Base-by-base conservation (phyloP, 257 asterid genomes). In the Jacaranda copaia region DNA sequence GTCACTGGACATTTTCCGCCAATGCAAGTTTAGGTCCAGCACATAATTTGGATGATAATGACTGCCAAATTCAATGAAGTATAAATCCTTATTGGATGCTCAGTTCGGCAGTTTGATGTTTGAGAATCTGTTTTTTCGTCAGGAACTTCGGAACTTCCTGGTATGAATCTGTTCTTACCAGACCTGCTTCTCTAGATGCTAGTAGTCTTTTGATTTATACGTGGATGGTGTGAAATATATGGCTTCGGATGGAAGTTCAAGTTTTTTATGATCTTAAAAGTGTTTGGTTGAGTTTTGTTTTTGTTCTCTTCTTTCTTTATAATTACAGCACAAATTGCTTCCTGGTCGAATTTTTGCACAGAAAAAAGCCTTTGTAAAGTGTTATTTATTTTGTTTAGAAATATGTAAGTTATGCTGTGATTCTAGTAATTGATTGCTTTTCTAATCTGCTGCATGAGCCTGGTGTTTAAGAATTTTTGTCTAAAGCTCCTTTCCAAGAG, bases 91-190 rank as follows among this genome's bases (percentile, higher is more conserved):
- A 12, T 43, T 65, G 48, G 81, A 72, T 73, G 70, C 78, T 15
- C 59, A n/a, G n/a, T 75, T 80, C 51, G 82, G 69, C 36, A 13
- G 73, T 48, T 25, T 25, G 32, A 25, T 25, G 32, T 25, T 25
- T 25, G 32, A 25, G 32, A 25, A 25, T 25, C 32, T 25, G 32
- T 25, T 25, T 25, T 25, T 25, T 25, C 32, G 2, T 25, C 32
- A 25, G 32, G 32, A 25, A 2, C 32, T 25, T 25, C 2, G 32
- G 32, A 25, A 25, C 1, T 25, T 25, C 32, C 32, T 25, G 32
- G 32, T 25, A 25, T 86, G 71, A 61, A 56, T 74, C 69, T 53
- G 11, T 49, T 40, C 56, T 66, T 85, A 56, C 80, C 84, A 15
- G 85, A 52, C 57, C 77, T 84, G 63, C 77, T 69, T 42, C 78